These are phyloP conservation scores for Kazachstania bromeliacearum DNA, from an alignment of 805 yeast genomes.

Conservation along the genomic window DNA sequence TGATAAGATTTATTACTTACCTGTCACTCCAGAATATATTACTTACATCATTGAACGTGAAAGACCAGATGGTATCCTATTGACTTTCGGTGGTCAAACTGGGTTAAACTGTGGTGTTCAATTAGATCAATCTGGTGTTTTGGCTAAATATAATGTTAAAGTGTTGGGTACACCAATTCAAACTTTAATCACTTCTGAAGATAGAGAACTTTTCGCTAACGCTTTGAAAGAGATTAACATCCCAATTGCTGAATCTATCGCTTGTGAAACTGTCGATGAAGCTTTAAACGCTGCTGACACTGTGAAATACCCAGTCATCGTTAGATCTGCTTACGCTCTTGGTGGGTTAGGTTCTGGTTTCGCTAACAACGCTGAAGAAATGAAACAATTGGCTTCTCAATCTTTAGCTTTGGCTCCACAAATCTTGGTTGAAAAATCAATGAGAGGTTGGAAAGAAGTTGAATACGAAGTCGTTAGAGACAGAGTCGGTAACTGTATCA, in stretches of 20 bases:
- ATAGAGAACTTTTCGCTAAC: slow-evolving; percentile 90
- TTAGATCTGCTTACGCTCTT: slow-evolving; percentile 92
- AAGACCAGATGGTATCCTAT: slow-evolving; percentile 88
- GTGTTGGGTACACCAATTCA: slow-evolving; percentile 96
- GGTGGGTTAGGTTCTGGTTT: slow-evolving; percentile 98
- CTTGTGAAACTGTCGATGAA: slow-evolving; percentile 88
- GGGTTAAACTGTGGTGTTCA: slow-evolving; percentile 93
- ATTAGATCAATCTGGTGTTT: slow-evolving; percentile 88
- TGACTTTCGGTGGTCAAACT: slow-evolving; percentile 98
- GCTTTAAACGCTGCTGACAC: slow-evolving; percentile 81
- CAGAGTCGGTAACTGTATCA: slow-evolving; percentile 91
- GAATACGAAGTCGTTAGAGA: slow-evolving; percentile 98
- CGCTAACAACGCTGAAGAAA: slow-evolving; percentile 74
- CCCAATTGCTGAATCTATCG: slow-evolving; percentile 94
- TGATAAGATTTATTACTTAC: slow-evolving; percentile 89
- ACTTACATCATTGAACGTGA: slow-evolving; percentile 93
- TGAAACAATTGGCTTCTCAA: slow-evolving; percentile 80
- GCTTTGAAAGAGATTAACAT: slow-evolving; percentile 92
- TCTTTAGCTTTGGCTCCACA: slow-evolving; percentile 88
- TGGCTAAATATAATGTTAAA: slow-evolving; percentile 82
- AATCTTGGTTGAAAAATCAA: slow-evolving; percentile 89
- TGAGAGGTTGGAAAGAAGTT: slow-evolving; percentile 98
- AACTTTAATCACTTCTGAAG: slow-evolving; percentile 94
- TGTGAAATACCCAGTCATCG: slow-evolving; percentile 93
- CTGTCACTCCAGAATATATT: slow-evolving; percentile 95